Base-by-base conservation (phyloP, 2,329 filamentous ascomycete species). In the Microcera coccophila region DNA sequence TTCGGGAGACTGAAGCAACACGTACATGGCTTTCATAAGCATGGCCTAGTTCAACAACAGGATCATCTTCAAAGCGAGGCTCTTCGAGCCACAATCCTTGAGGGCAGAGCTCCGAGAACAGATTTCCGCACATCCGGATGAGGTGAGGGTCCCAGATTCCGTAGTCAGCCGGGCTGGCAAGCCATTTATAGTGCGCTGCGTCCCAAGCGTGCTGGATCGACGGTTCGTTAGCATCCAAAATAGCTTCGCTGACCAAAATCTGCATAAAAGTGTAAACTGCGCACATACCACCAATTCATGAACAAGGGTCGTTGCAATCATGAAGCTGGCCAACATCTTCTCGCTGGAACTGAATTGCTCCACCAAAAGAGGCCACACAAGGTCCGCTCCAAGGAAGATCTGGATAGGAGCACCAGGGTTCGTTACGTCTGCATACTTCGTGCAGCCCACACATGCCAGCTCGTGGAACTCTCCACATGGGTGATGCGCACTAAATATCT, bases 271-370 rank as follows among this genome's bases (percentile, higher is more conserved):
- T 5, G 16, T 4, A 2, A 22, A 22, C n/a, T 16, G 21, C 16
- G 31, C 9, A 38, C 60, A 53, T 36, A 62, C 61, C 35, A 58
- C 54, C 5, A 63, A 18, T 39, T 64, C 61, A 17, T 63, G 61
- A 10, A 54, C 41, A 7, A 64, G 29, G 3, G 56, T 54, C 2
- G 35, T 21, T 3, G 58, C 55, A 11, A 59, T 21, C 9, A 48
- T 26, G 24, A 51, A 42, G 31, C 42, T 58, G 3, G 47, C 36
- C 49, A 58, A 50, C 22, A 55, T 38, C 37, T 53, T 59, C 47
- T 64, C 61, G 19, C 54, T 52, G 3, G 41, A 39, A 33, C 49
- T 58, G 20, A 57, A 54, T 7, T 48, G 47, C 10, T 44, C 33
- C 1, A 47, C 41, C 11, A 63, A 35, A 11, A 64, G 39, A 17